Conservation (phyloP, 106 monocot genomes). For the Alisma plantagoaquatica region DNA sequence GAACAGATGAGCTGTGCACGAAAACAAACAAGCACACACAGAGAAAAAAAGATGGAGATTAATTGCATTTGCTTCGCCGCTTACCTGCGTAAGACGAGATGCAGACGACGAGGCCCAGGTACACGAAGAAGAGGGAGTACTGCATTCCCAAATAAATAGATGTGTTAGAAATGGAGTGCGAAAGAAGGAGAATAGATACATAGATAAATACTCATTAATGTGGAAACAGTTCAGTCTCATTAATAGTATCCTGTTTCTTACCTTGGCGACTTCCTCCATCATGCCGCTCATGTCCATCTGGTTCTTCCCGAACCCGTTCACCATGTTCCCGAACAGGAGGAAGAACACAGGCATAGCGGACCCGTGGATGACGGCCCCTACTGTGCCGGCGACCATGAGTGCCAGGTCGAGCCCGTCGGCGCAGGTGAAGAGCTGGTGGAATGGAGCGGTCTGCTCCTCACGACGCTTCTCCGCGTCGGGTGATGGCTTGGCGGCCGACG, state of each 20-base stretch:
- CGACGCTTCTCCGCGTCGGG: constrained; percentile 42
- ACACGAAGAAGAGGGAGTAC: constrained; percentile 95
- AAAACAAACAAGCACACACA: neutral
- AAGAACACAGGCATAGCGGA: constrained; percentile 96
- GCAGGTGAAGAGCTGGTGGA: constrained; percentile 67
- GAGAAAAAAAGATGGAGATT: neutral
- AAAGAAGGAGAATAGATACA: neutral
- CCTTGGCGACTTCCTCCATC: constrained; percentile 90
- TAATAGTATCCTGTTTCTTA: too few relatives aligned
- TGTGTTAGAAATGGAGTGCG: neutral
- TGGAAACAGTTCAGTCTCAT: too few relatives aligned
- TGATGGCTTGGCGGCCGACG: too few relatives aligned
- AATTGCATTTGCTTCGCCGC: neutral
- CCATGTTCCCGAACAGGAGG: constrained; percentile 77
- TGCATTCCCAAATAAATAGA: constrained; percentile 25
- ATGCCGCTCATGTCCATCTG: constrained; percentile 50
- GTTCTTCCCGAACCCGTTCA: constrained; percentile 96
- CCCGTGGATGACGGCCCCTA: constrained; percentile 78
- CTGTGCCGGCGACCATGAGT: constrained; percentile 69
- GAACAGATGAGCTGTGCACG: too few relatives aligned
- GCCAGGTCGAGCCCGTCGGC: constrained; percentile 56
- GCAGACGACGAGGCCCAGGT: constrained; percentile 90
- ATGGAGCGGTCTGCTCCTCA: constrained; percentile 46
- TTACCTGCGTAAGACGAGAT: constrained; percentile 92
- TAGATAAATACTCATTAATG: too few relatives aligned